Conservation (phyloP, 495 filamentous ascomycete species). For the Aspergillus sclerotioniger region DNA sequence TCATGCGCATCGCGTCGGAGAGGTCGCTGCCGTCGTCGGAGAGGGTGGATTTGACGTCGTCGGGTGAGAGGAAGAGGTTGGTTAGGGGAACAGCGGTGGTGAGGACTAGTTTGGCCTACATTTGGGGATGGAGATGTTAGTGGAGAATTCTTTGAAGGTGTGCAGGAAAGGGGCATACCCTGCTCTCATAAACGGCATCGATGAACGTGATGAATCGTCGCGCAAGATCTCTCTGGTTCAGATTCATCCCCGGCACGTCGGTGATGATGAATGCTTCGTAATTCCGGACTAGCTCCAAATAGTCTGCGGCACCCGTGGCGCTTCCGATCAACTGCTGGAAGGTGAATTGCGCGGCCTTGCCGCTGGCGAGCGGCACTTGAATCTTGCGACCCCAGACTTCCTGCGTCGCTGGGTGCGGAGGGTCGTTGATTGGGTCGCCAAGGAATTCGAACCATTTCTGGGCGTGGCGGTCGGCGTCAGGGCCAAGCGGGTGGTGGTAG, state of each 20-base stretch:
- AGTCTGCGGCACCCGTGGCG: slow-evolving; percentile 90
- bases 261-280: slow-evolving; percentile 93
- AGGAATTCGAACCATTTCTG: slow-evolving; percentile 94
- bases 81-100: slow-evolving; percentile 81
- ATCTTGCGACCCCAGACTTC: slow-evolving; percentile 94
- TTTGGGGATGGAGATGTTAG: background rate
- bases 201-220: slow-evolving; percentile 95
- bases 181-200: slow-evolving; percentile 85
- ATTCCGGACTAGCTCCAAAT: slow-evolving; percentile 84
- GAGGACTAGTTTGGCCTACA: slow-evolving; percentile 86
- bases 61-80: slow-evolving; percentile 82
- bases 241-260: slow-evolving; percentile 87
- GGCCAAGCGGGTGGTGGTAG: slow-evolving; percentile 83
- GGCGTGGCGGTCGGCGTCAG: slow-evolving; percentile 72
- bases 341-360: slow-evolving; percentile 81
- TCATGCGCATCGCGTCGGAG: slow-evolving; percentile 76
- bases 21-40: slow-evolving; percentile 57
- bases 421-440: slow-evolving; percentile 74
- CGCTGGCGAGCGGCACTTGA: slow-evolving; percentile 80
- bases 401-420: slow-evolving; percentile 73
- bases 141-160: background rate
- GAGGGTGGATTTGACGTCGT: slow-evolving; percentile 59
- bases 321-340: slow-evolving; percentile 86
- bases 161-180: slow-evolving; percentile 40
- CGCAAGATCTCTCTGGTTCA: slow-evolving; percentile 81